Evolutionary conservation across 805 yeast species (phyloP).

Genomic region (Kodamaea kaohsiungensis): DNA sequence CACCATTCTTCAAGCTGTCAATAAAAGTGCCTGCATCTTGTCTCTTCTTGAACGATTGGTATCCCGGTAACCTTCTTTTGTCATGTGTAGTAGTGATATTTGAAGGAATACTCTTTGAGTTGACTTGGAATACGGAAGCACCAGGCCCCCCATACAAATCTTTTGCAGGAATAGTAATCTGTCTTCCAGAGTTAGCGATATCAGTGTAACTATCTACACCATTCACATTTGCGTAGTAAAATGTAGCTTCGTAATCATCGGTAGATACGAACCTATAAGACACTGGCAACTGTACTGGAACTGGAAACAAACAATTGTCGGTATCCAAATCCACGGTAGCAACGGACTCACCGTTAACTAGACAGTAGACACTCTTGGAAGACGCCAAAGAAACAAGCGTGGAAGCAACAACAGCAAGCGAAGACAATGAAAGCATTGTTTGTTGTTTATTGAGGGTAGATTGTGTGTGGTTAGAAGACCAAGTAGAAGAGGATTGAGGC

Average conservation of each 20-base stretch:
- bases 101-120: constrained; percentile 27
- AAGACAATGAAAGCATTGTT: constrained; percentile 17
- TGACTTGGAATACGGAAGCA: constrained; percentile 31
- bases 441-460: not conserved
- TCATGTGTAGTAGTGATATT: constrained; percentile 43
- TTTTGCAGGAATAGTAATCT: constrained; percentile 34
- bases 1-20: constrained; percentile 22
- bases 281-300: constrained; percentile 30
- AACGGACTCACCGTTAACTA: constrained; percentile 32
- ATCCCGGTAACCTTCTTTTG: constrained; percentile 38
- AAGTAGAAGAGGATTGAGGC: not conserved
- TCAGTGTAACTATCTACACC: constrained; percentile 33
- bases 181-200: constrained; percentile 35
- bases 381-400: constrained; percentile 22
- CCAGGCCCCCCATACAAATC: constrained; percentile 23
- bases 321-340: constrained; percentile 42
- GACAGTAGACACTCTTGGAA: constrained; percentile 40
- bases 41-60: constrained; percentile 26
- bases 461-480: not conserved
- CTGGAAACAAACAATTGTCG: constrained; percentile 39
- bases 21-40: constrained; percentile 29
- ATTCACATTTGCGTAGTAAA: constrained; percentile 33
- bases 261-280: constrained; percentile 25
- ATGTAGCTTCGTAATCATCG: constrained; percentile 35
- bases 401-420: constrained; percentile 24